Base-by-base conservation (phyloP, 768 basidiomycete species). In the Arthromyces matolae region DNA sequence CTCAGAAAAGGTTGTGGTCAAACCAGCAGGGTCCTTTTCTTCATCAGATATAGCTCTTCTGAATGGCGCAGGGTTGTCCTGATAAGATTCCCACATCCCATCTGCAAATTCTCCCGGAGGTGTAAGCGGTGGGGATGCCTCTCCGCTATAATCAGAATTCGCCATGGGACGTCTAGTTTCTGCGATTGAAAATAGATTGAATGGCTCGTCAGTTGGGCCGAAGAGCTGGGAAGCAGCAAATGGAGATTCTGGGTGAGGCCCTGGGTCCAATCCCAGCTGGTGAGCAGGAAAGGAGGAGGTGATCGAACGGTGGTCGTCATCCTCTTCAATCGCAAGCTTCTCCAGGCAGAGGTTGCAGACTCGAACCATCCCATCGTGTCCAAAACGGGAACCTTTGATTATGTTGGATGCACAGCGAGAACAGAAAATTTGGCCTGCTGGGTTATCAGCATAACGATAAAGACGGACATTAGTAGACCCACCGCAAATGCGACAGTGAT, bases 401-500 rank as follows among this genome's bases (percentile, higher is more conserved):
- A 96, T 88, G 59, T 96, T 95, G 24, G 93, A 94, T 2, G 96
- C 93, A 65, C 96, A 99, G 8, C 93, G 82, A 25, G 91, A 92
- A 66, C 96, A 99, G 63, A 97, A 99, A 63, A 99, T 94, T 66
- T 96, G 94, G 25, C 94, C 94, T 88, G 38, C 50, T 27, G 5
- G 44, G 38, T 22, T 9, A 42, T 49, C 34, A 43, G 37, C 33
- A 13, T 35, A 13, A 13, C 22, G 40, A 19, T 24, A 20, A 8
- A n/a, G 42, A 14, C 37, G 14, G 24, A 37, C 20, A 38, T 31
- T 40, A 42, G 14, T n/a, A n/a, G 35, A 67, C 78, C 47, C 60
- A 87, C 93, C 93, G 61, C 96, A 98, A 65, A 98, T 93, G 10
- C 96, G 83, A 68, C 96, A 99, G 63, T 99, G 96, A 59, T 99